phyloP scores from a whole-genome alignment of 2,329 filamentous ascomycete species.

The Rhinocladiella similis region DNA sequence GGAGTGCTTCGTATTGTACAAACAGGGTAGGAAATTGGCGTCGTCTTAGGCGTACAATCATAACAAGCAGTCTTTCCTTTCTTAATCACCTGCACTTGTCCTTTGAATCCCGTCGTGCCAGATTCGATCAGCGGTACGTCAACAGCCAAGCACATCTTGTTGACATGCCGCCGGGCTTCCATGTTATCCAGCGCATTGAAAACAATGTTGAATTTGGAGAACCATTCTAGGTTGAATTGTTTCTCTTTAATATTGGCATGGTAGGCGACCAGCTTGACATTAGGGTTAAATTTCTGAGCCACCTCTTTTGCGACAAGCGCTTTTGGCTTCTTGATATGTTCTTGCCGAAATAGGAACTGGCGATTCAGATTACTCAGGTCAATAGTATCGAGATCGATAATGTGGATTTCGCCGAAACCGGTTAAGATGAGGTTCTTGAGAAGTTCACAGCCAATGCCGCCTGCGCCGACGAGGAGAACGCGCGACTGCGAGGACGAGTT shows the following conservation, averaged over 20 bases:
- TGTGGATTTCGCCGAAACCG: slow-evolving; percentile 88
- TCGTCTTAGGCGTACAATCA: slow-evolving; percentile 86
- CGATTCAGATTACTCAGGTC: slow-evolving; percentile 96
- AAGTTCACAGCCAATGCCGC: slow-evolving; percentile 95
- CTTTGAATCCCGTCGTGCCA: slow-evolving; percentile 95
- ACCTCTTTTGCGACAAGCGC: slow-evolving; percentile 91
- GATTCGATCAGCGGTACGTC: slow-evolving; percentile 91
- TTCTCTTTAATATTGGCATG: slow-evolving; percentile 94
- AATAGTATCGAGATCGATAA: slow-evolving; percentile 97
- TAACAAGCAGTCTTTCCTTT: slow-evolving; percentile 93
- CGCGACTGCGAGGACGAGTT: slow-evolving; percentile 60
- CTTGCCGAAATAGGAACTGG: slow-evolving; percentile 93
- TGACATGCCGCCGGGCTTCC: slow-evolving; percentile 90
- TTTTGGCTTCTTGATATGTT: slow-evolving; percentile 98
- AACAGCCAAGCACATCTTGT: slow-evolving; percentile 93
- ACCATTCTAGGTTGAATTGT: slow-evolving; percentile 86
- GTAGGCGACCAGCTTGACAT: slow-evolving; percentile 80
- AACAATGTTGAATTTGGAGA: slow-evolving; percentile 74
- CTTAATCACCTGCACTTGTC: slow-evolving; percentile 95
- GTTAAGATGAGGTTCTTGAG: slow-evolving; percentile 93
- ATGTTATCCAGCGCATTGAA: slow-evolving; percentile 98
- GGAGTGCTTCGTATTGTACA: slow-evolving; percentile 97
- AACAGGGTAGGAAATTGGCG: slow-evolving; percentile 89
- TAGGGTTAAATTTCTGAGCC: slow-evolving; percentile 85
- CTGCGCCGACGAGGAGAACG: slow-evolving; percentile 91